Percentiles rank a stretch among this genome's conserved stretches.
Evolutionary conservation across 768 basidiomycete genomes (phyloP).

Genomic region (Tricholoma bakamatsutake): DNA sequence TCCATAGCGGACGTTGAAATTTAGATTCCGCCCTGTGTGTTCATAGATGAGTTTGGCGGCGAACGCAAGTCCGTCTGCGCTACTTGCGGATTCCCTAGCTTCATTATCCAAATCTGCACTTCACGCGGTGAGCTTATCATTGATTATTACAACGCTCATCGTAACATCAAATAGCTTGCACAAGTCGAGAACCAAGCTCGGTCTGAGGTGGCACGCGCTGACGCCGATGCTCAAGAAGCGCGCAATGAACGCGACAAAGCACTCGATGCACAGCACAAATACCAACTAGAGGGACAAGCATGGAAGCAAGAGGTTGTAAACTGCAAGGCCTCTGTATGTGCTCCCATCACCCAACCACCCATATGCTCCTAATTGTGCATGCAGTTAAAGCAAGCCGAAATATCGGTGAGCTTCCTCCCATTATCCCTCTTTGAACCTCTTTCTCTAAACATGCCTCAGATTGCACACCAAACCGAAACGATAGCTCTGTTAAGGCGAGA

Average conservation of each 20-base stretch:
- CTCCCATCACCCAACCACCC: neutral
- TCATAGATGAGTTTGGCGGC: no score
- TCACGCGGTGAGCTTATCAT: slow-evolving; percentile 15
- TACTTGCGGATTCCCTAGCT: slow-evolving; percentile 19
- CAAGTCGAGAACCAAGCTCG: slow-evolving; percentile 52
- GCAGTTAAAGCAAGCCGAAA: slow-evolving; percentile 51
- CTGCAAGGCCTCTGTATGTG: slow-evolving; percentile 43
- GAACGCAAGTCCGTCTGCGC: slow-evolving; percentile 10
- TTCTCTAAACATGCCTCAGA: slow-evolving; percentile 26
- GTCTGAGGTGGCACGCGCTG: slow-evolving; percentile 44
- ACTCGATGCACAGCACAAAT: slow-evolving; percentile 37
- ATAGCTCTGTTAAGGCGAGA: slow-evolving; percentile 61
- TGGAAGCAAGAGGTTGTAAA: slow-evolving; percentile 39
- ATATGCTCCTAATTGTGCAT: slow-evolving; percentile 8
- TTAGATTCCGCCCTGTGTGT: no score
- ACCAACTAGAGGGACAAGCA: slow-evolving; percentile 39
- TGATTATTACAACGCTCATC: no score
- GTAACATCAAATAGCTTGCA: slow-evolving; percentile 35
- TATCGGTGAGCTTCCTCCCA: slow-evolving; percentile 38
- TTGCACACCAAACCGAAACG: slow-evolving; percentile 53
- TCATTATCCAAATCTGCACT: slow-evolving; percentile 18
- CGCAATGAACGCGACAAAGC: slow-evolving; percentile 43
- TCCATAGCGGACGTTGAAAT: no score
- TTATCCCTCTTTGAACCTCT: neutral
- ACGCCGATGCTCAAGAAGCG: slow-evolving; percentile 40